Evolutionary conservation across 345 rosid genomes (phyloP).

Genomic region (Psidium guajava): DNA sequence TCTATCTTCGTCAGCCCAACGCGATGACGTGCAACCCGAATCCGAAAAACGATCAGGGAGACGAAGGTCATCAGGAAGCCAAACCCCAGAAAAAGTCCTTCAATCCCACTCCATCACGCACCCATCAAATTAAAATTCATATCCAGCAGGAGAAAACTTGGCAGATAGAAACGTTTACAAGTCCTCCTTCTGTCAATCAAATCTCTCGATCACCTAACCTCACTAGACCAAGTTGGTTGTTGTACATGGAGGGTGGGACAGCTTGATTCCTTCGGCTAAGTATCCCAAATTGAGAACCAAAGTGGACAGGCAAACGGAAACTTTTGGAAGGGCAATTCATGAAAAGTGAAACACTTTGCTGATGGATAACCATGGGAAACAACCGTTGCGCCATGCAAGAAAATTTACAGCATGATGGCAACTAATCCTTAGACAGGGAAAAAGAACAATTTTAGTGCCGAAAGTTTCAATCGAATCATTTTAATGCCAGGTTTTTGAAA

Average conservation of each 20-base stretch:
- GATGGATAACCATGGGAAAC: no score
- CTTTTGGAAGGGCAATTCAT: not conserved
- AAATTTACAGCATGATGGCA: not conserved
- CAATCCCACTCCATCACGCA: not conserved
- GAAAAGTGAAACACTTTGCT: not conserved
- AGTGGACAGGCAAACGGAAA: not conserved
- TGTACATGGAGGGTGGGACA: not conserved
- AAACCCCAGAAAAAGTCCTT: not conserved
- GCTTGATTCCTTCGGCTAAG: not conserved
- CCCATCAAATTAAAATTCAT: not conserved
- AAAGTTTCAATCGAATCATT: no score
- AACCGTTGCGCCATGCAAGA: not conserved
- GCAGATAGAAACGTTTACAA: not conserved
- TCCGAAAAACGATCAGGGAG: not conserved
- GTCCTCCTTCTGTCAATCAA: not conserved
- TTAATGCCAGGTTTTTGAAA: no score
- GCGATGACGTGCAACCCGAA: not conserved
- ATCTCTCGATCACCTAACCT: not conserved
- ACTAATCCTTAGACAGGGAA: not conserved
- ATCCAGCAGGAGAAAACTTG: not conserved
- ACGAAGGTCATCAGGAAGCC: not conserved
- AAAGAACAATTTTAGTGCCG: no score
- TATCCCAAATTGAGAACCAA: not conserved
- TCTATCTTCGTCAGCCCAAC: no score
- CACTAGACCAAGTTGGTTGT: not conserved